Conservation (phyloP, 1,284 basidiomycete genomes). For the Apiotrichum domesticum region DNA sequence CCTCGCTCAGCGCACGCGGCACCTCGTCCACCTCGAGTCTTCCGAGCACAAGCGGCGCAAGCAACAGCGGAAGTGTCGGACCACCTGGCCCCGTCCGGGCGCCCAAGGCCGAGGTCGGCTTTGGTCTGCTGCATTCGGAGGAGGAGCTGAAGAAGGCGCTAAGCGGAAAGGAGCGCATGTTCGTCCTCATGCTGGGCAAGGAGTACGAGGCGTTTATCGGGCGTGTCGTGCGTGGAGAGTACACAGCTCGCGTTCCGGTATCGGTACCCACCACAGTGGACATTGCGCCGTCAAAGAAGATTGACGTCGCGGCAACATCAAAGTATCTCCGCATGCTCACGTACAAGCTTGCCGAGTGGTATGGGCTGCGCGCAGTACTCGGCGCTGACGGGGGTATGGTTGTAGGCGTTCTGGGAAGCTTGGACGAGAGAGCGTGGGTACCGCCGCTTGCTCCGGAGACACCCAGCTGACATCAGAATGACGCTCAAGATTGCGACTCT, state of each 20-base stretch:
- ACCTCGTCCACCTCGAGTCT: conserved; percentile 12
- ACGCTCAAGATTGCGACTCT: conserved; percentile 13
- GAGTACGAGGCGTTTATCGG: conserved; percentile 39
- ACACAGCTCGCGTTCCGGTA: conserved; percentile 5
- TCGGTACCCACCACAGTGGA: conserved; percentile 8
- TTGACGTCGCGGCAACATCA: conserved; percentile 25
- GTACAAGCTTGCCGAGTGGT: conserved; percentile 45
- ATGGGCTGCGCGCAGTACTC: conserved; percentile 34
- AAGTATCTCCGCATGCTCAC: conserved; percentile 43
- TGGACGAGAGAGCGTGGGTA: conserved; percentile 30
- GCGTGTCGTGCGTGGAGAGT: conserved; percentile 18
- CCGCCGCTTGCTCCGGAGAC: too few species aligned
- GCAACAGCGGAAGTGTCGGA: background rate
- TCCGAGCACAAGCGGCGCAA: conserved; percentile 1
- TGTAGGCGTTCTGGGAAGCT: conserved; percentile 28
- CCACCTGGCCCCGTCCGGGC: background rate
- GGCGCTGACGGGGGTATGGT: conserved; percentile 24
- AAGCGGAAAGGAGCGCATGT: conserved; percentile 37
- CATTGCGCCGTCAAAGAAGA: conserved; percentile 19
- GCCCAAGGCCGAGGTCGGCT: conserved; percentile 31
- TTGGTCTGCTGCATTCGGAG: conserved; percentile 31
- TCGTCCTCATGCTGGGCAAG: conserved; percentile 35
- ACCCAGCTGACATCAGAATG: conserved; percentile 10
- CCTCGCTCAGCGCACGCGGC: conserved; percentile 10
- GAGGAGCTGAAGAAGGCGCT: conserved; percentile 36